A percentile compares a stretch with the other conserved stretches of the same genome.
These are phyloP conservation scores for Dalbergia cochinchinensis DNA, from an alignment of 306 rosid species.

Conservation along the genomic window DNA sequence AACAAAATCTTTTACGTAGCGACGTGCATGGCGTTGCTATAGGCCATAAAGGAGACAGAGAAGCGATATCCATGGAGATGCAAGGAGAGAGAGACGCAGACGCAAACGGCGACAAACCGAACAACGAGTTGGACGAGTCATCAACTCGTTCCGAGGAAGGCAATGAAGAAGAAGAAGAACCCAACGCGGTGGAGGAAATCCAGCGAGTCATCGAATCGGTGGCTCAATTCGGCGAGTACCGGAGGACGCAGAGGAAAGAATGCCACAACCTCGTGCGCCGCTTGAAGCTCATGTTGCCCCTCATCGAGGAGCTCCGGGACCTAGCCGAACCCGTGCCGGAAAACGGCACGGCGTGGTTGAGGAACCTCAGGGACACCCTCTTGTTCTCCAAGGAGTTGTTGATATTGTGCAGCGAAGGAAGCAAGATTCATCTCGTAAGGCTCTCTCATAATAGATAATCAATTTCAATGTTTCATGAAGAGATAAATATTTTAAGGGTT, in stretches of 20 bases:
- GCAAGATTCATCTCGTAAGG: conserved; percentile 77
- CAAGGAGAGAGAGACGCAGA: conserved; percentile 51
- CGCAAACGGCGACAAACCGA: conserved; percentile 14
- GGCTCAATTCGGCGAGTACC: conserved; percentile 69
- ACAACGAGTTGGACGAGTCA: conserved; percentile 23
- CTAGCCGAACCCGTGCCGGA: conserved; percentile 48
- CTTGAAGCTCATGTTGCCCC: conserved; percentile 71
- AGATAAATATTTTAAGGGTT: too few relatives aligned
- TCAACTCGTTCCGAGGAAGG: neutral
- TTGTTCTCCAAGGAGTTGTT: conserved; percentile 65
- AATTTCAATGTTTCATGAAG: neutral
- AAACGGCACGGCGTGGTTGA: conserved; percentile 59
- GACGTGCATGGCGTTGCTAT: conserved; percentile 35
- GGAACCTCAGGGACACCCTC: conserved; percentile 61
- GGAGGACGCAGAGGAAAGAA: conserved; percentile 66
- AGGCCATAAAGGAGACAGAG: neutral
- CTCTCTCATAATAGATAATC: neutral
- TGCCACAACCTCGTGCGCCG: conserved; percentile 74
- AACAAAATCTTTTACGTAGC: conserved; percentile 5
- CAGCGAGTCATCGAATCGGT: conserved; percentile 62
- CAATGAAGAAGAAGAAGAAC: neutral
- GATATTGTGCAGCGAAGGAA: conserved; percentile 71
- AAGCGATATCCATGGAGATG: conserved; percentile 46
- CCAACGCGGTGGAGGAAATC: conserved; percentile 43
- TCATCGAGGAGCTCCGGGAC: conserved; percentile 78